Evolutionary conservation across 2,329 filamentous ascomycete species (phyloP).

Genomic region (Aaosphaeria pasadenensis): DNA sequence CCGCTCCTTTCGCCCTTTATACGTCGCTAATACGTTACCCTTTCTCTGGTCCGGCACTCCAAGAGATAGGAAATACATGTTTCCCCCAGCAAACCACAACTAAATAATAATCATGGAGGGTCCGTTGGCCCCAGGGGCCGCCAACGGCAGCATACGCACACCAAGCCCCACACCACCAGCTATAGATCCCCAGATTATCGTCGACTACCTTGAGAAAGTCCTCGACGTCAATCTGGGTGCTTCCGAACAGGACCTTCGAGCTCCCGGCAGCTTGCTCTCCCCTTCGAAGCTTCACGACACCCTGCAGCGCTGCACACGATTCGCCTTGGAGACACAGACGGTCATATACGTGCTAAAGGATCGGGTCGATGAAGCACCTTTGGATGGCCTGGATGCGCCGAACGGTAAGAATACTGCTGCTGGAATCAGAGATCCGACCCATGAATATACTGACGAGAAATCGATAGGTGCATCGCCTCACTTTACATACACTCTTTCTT

Average conservation of each 20-base stretch:
- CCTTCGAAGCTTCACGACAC: constrained; percentile 71
- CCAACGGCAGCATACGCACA: constrained; percentile 37
- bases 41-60: constrained; percentile 3
- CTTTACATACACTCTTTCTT: constrained; percentile 76
- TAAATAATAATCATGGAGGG: constrained; percentile 38
- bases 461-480: constrained; percentile 38
- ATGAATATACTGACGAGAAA: constrained; percentile 11
- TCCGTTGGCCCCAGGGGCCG: constrained; percentile 39
- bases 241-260: constrained; percentile 72
- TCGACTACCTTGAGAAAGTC: constrained; percentile 48
- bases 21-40: constrained; percentile 3
- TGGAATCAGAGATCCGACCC: constrained; percentile 3
- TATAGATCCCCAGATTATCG: constrained; percentile 47
- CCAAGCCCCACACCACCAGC: constrained; percentile 36
- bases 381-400: constrained; percentile 27
- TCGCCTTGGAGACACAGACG: constrained; percentile 82
- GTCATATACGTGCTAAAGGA: constrained; percentile 92
- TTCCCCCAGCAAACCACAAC: constrained; percentile 18
- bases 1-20: constrained; percentile 6
- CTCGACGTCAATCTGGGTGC: constrained; percentile 50
- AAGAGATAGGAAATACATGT: constrained; percentile 31
- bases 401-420: constrained; percentile 22
- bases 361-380: constrained; percentile 48
- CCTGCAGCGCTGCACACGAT: constrained; percentile 80
- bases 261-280: constrained; percentile 78